Base-by-base conservation (phyloP, 148 eudicot species). In the Fagopyrum tataricum region DNA sequence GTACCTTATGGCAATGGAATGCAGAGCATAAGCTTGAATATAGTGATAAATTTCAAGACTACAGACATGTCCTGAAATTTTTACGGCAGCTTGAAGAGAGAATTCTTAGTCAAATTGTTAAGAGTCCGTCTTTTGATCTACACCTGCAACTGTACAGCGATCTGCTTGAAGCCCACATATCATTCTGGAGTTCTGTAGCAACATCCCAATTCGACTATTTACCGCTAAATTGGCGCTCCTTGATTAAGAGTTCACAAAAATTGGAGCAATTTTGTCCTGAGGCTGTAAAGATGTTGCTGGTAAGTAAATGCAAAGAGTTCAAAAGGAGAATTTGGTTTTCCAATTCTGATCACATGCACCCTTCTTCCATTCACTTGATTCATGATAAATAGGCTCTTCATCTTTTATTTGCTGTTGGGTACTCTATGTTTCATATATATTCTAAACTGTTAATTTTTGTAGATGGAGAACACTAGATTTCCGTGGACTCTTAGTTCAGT, bases 121-220 rank as follows among this genome's bases (percentile, higher is more conserved):
- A 82, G 72, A 85, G 85, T 3, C 75, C 85, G 59, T 79, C 79
- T 58, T 91, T 88, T 81, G 89, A 87, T 79, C 20, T 67, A 72
- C 83, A 84, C 73, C 83, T 82, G 70, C 81, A 79, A 71, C 43
- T 81, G 18, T 90, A 83, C 74, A 26, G 47, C 70, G 81, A 84
- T 23, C 88, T 95, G 66, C 82, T 95, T 59, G 92, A 88, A 71
- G 94, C 86, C 58, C 99, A 95, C 78, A 79, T 76, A 13, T 83
- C 82, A 26, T 83, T 90, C 56, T 95, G 99, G 99, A 80, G 81
- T 10, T 77, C 84, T 52, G 71, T 87, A 21, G 68, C 49, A 12
- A 75, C 86, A 56, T 85, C 86, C 51, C 77, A 80, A 71, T 77
- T 71, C 66, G 88, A 86, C 74, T 73, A 72, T 75, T 76, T 76